These are phyloP conservation scores for Diplodia scrobiculata DNA, from an alignment of 2,329 filamentous ascomycete genomes.

Conservation along the genomic window DNA sequence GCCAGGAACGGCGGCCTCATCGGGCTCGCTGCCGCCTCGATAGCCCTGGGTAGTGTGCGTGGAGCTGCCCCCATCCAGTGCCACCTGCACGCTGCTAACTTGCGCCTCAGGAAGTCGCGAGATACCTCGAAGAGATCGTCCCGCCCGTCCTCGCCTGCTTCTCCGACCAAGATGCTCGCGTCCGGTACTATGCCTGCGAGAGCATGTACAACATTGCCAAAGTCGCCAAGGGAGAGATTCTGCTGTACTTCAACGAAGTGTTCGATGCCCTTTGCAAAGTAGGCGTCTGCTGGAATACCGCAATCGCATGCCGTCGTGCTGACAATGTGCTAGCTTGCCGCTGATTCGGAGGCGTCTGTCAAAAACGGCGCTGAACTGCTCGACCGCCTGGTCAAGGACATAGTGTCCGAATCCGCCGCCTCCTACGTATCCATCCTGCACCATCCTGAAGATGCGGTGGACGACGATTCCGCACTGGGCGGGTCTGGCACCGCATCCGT, in stretches of 20 bases:
- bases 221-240: slow-evolving; percentile 94
- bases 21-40: slow-evolving; percentile 90
- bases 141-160: slow-evolving; percentile 97
- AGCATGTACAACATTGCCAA: slow-evolving; percentile 99
- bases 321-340: slow-evolving; percentile 68
- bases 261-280: slow-evolving; percentile 98
- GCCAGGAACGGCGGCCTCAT: slow-evolving; percentile 95
- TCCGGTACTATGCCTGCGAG: slow-evolving; percentile 97
- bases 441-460: slow-evolving; percentile 56
- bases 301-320: slow-evolving; percentile 30
- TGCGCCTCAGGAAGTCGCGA: slow-evolving; percentile 74
- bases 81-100: slow-evolving; percentile 32
- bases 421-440: slow-evolving; percentile 92
- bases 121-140: slow-evolving; percentile 90
- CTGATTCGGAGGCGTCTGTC: slow-evolving; percentile 93
- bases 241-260: slow-evolving; percentile 97
- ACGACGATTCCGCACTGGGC: slow-evolving; percentile 44
- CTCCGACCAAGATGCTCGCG: slow-evolving; percentile 93
- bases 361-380: slow-evolving; percentile 97
- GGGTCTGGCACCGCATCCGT: slow-evolving; percentile 33
- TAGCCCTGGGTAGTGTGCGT: slow-evolving; percentile 83
- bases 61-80: background rate
- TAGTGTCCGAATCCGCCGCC: slow-evolving; percentile 90
- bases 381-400: slow-evolving; percentile 92
- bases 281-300: background rate